phyloP scores from a whole-genome alignment of 1,139 yeast genomes.

The Blastobotrys buckinghamii region DNA sequence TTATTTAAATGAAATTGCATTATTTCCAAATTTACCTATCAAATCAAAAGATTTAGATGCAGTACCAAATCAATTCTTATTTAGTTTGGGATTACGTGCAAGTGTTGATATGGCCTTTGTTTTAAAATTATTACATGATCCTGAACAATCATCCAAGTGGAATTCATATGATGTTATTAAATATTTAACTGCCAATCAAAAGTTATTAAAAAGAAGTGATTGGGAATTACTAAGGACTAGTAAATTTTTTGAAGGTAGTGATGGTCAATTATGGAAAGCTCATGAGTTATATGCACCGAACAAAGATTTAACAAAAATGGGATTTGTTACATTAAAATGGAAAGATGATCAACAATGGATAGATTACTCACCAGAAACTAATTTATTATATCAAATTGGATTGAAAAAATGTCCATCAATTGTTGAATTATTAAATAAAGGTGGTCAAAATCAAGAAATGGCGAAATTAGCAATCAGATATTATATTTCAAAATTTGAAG shows the following conservation, averaged over 20 bases:
- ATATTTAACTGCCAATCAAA: conserved; percentile 30
- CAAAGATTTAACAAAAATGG: conserved; percentile 24
- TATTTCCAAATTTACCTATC: conserved; percentile 38
- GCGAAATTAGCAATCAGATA: conserved; percentile 28
- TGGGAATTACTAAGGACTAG: conserved; percentile 29
- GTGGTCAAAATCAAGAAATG: conserved; percentile 10
- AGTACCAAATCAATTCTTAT: conserved; percentile 29
- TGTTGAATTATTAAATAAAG: conserved; percentile 22
- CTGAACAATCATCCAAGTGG: conserved; percentile 28
- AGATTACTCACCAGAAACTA: conserved; percentile 28
- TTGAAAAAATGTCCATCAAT: conserved; percentile 27
- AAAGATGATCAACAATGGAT: conserved; percentile 25
- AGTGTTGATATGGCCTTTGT: conserved; percentile 39
- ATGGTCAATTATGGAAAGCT: conserved; percentile 19
- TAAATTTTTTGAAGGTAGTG: conserved; percentile 28
- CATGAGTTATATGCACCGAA: conserved; percentile 33
- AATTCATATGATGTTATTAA: conserved; percentile 34
- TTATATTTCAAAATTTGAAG: conserved; percentile 25
- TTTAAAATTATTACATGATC: conserved; percentile 30
- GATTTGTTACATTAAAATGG: conserved; percentile 32
- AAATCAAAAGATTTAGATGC: conserved; percentile 24
- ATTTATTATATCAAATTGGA: conserved; percentile 31
- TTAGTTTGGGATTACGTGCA: conserved; percentile 34
- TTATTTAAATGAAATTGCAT: conserved; percentile 31
- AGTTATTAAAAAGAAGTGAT: conserved; percentile 28